Base-by-base conservation (phyloP, 805 yeast genomes). In the Candida nitratophila region DNA sequence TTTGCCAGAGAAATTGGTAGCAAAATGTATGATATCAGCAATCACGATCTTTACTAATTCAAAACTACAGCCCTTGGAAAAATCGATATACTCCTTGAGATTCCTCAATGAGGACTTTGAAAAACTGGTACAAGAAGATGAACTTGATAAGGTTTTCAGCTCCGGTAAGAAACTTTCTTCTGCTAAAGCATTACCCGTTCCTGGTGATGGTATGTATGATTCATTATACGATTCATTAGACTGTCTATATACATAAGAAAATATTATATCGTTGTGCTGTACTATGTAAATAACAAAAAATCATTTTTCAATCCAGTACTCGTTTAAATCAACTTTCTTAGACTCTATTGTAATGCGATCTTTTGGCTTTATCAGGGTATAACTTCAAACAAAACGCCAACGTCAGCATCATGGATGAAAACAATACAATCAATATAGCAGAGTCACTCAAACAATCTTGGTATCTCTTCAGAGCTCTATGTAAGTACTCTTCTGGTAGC, bases 21-120 rank as follows among this genome's bases (percentile, higher is more conserved):
- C 65, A 1, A 52, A 55, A 37, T 54, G 66, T 2, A 68, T 68
- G 69, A 42, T 68, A 11, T 57, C 61, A 3, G 70, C 71, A 1
- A 57, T 66, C 7, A 44, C 54, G 0, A 52, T 66, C 1, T 65
- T 54, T 43, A 43, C 54, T 1, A 46, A 50, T 31, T 43, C 43
- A 22, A 40, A 41, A 19, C 24, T 48, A 17, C 10, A 17, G 3
- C 40, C 50, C n/a, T 31, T 52, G 11, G 54, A 58, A 38, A 50
- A 50, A 35, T 53, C 64, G 1, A 22, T 58, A 15, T 44, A 49
- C 19, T 52, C 57, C 30, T 45, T 61, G 37, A 50, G 51, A 29
- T 61, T 52, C 45, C 43, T 55, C 16, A 49, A 49, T 11, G 65
- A 61, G 40, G 56, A 60, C 33, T 55, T 43, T 35, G 32, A 42